Evolutionary conservation across 345 rosid genomes (phyloP), one percentile per base, ranked within the genome.

Genomic region (Rhodamnia argentea): DNA sequence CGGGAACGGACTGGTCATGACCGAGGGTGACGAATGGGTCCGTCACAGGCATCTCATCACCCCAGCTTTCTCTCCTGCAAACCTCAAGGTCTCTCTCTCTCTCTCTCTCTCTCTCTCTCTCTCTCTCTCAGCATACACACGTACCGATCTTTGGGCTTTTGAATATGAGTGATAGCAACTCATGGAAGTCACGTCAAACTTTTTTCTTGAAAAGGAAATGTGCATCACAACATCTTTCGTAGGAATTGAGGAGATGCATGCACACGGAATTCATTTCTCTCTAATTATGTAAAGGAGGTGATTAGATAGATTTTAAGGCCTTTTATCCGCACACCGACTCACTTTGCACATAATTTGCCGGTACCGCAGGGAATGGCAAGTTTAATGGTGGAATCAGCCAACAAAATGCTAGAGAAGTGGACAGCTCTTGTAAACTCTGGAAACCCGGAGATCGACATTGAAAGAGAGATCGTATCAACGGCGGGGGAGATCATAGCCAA

Each of bases 21-120:
- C 92, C 62, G 99, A 96, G 90, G 98, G 98, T 5, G 96, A 96
- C 32, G 97, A 94, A 2, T 94, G 99, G 99, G 93, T 94, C 86
- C 98, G 93, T 13, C 99, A 94, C 89, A 96, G 99, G 83, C 99
- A 95, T 78, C 89, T 95, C 76, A 94, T 94, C 53, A 95, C 97
- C 83, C 99, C 99, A 4, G 98, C 98, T 27, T 95, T 96, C 86
- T 87, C 98, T 52, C 96, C 94, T 3, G 26, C 92, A 88, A 95
- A 95, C 93, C 90, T 97, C 82, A 96, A 95, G 99, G 98, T 95
- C 50, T 27, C 57, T 47, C 83, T 85, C 82, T 88, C 40, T 53
- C 56, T 10, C 23, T 37, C 29, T 22, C 51, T 11, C 75, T 6
- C 64, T 60, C 70, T 26, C 42, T 40, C 44, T 42, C 44, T 42